These are phyloP conservation scores for Monilinia aucupariae DNA, from an alignment of 2,329 filamentous ascomycete species.

Conservation along the genomic window DNA sequence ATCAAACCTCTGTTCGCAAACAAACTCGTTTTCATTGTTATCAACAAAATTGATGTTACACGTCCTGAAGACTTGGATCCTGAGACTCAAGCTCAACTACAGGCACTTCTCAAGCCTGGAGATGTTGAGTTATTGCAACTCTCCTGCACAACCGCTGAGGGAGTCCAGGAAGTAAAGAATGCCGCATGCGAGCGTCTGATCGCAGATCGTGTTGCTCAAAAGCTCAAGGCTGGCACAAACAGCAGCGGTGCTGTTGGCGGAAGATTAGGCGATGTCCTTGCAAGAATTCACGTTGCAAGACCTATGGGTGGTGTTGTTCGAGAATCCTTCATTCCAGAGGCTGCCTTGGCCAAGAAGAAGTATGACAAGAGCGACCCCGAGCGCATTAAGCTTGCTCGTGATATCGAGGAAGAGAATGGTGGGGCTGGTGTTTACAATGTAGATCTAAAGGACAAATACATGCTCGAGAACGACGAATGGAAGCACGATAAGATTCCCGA, in stretches of 20 bases:
- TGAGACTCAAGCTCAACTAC: slow-evolving; percentile 70
- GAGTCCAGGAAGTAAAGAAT: slow-evolving; percentile 92
- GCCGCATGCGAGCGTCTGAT: slow-evolving; percentile 88
- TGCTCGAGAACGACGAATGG: slow-evolving; percentile 85
- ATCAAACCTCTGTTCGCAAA: slow-evolving; percentile 97
- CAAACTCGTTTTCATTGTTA: slow-evolving; percentile 91
- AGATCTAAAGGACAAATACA: slow-evolving; percentile 82
- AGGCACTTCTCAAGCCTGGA: slow-evolving; percentile 74
- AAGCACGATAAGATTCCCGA: slow-evolving; percentile 95
- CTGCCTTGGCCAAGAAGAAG: slow-evolving; percentile 72
- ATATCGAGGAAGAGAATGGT: slow-evolving; percentile 86
- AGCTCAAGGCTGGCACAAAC: slow-evolving; percentile 85
- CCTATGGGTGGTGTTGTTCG: slow-evolving; percentile 75
- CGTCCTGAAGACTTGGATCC: slow-evolving; percentile 80
- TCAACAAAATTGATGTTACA: slow-evolving; percentile 97
- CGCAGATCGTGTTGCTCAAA: slow-evolving; percentile 88
- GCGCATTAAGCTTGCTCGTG: slow-evolving; percentile 71
- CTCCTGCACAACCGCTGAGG: slow-evolving; percentile 91
- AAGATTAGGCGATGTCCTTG: slow-evolving; percentile 82
- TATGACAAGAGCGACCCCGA: slow-evolving; percentile 89
- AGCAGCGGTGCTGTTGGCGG: slow-evolving; percentile 70
- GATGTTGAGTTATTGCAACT: slow-evolving; percentile 91
- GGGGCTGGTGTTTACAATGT: slow-evolving; percentile 95
- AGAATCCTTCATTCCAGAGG: slow-evolving; percentile 85
- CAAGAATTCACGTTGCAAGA: slow-evolving; percentile 93